Evolutionary conservation across 305 asterid species (phyloP).

Genomic region (Striga hermonthica): DNA sequence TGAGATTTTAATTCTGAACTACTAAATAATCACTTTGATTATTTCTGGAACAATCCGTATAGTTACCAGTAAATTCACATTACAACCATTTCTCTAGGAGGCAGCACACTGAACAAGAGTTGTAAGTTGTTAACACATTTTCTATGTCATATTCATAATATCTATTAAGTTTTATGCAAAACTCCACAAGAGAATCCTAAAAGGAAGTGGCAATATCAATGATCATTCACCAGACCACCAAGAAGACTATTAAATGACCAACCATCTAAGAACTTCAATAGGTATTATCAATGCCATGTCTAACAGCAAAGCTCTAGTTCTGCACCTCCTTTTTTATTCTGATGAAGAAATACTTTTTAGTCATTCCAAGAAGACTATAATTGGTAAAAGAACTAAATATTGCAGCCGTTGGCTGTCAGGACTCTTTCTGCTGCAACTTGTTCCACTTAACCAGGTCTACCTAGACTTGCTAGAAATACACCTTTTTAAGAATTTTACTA

Average conservation of each 20-base stretch:
- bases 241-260: background rate
- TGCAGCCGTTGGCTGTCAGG: slow-evolving; percentile 1
- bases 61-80: background rate
- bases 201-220: background rate
- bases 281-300: slow-evolving; percentile 13
- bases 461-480: background rate
- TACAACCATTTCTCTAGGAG: background rate
- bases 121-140: no score
- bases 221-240: slow-evolving; percentile 4
- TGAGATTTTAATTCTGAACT: slow-evolving; percentile 19
- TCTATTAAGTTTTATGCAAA: slow-evolving; percentile 4
- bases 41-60: background rate
- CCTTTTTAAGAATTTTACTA: background rate
- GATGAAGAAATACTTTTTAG: background rate
- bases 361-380: slow-evolving; percentile 7
- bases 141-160: background rate
- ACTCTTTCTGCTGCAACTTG: slow-evolving; percentile 3
- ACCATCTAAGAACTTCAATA: background rate
- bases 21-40: background rate
- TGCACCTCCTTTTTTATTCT: background rate
- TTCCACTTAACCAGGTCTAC: no score
- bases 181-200: background rate
- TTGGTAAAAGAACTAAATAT: background rate
- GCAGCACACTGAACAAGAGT: no score
- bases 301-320: slow-evolving; percentile 19